These are phyloP conservation scores for Thuidium tamariscinum DNA, from an alignment of 225 moss, liverwort and hornwort genomes.

Conservation along the genomic window DNA sequence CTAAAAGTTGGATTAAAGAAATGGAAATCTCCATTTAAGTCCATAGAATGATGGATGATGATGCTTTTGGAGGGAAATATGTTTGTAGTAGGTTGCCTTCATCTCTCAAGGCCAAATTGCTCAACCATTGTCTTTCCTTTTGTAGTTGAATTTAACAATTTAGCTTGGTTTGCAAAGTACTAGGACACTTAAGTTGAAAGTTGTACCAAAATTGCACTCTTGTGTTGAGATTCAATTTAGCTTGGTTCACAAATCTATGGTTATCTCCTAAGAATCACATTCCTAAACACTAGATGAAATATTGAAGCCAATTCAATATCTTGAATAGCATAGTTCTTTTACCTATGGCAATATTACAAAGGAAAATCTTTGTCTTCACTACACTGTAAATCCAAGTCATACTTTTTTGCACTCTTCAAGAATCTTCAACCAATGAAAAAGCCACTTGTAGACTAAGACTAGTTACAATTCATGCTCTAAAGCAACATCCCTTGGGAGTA, in stretches of 20 bases:
- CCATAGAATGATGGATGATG: background rate
- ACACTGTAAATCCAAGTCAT: background rate
- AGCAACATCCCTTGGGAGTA: background rate
- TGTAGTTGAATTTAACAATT: background rate
- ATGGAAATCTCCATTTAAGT: background rate
- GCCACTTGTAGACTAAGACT: rapidly evolving
- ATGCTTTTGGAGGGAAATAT: background rate
- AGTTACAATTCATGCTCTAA: background rate
- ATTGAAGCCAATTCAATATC: background rate
- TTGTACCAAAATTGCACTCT: background rate
- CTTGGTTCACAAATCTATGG: background rate
- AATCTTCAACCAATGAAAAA: background rate
- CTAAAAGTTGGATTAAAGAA: background rate
- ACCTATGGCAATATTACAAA: background rate
- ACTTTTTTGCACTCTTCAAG: background rate
- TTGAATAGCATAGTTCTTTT: background rate
- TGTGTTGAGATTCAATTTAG: background rate
- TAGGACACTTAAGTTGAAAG: background rate
- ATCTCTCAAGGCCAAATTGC: background rate
- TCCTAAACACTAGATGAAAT: background rate
- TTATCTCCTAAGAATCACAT: background rate
- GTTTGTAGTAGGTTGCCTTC: background rate
- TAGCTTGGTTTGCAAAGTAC: background rate
- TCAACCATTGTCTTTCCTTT: background rate
- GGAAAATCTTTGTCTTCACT: background rate